Evolutionary conservation across 2,329 filamentous ascomycete genomes (phyloP).

Genomic region (Ambrosiella cleistominuta): DNA sequence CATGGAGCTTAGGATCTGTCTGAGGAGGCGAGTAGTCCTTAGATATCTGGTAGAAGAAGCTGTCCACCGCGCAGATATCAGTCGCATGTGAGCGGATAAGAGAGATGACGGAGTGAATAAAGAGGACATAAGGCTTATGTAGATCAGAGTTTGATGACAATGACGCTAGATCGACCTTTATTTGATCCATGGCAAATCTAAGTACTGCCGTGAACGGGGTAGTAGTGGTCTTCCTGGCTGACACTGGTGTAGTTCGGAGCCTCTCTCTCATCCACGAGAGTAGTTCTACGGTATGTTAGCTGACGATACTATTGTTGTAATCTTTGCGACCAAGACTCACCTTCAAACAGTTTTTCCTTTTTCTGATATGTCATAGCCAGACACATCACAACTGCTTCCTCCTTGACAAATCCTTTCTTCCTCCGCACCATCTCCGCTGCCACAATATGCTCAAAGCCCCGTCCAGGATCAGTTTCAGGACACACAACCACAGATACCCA

Average conservation of each 20-base stretch:
- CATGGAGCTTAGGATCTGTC: slow-evolving; percentile 38
- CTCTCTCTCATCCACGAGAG: slow-evolving; percentile 33
- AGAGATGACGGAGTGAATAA: slow-evolving; percentile 33
- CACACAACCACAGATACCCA: slow-evolving; percentile 36
- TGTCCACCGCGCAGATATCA: slow-evolving; percentile 35
- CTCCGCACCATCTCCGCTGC: slow-evolving; percentile 28
- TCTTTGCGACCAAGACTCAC: slow-evolving; percentile 17
- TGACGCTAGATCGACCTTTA: slow-evolving; percentile 31
- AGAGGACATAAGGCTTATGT: slow-evolving; percentile 31
- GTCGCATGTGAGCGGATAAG: slow-evolving; percentile 36
- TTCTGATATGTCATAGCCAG: slow-evolving; percentile 29
- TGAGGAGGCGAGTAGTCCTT: slow-evolving; percentile 36
- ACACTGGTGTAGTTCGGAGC: slow-evolving; percentile 24
- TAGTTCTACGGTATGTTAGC: slow-evolving; percentile 17
- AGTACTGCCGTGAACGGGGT: slow-evolving; percentile 28
- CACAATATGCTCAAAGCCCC: slow-evolving; percentile 33
- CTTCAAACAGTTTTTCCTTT: slow-evolving; percentile 32
- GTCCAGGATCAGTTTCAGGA: slow-evolving; percentile 22
- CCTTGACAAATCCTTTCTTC: slow-evolving; percentile 27
- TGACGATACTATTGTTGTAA: background rate
- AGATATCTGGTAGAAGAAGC: slow-evolving; percentile 39
- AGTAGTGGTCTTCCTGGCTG: slow-evolving; percentile 22
- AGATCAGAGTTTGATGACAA: slow-evolving; percentile 21
- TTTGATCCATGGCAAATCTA: slow-evolving; percentile 33
- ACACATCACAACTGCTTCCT: slow-evolving; percentile 20